These are phyloP conservation scores for Chlamydomonas sp. DNA, from an alignment of 139 green algal species.

Conservation along the genomic window DNA sequence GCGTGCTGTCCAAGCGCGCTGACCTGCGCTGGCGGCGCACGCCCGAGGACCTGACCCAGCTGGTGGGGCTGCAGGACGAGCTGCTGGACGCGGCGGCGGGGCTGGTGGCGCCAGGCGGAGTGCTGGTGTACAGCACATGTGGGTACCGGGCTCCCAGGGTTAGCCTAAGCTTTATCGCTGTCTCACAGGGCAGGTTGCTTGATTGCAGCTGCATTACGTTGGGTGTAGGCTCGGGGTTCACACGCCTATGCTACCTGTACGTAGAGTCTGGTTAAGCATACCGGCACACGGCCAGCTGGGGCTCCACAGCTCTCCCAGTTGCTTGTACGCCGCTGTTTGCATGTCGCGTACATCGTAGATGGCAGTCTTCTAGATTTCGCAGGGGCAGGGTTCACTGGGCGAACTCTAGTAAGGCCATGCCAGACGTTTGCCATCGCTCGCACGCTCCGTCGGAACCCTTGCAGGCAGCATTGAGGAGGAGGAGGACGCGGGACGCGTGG, in stretches of 20 bases:
- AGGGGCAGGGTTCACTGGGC: no score
- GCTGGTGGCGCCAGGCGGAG: conserved; percentile 80
- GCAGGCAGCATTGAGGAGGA: conserved; percentile 50
- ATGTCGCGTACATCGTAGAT: no score
- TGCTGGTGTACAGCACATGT: conserved; percentile 94
- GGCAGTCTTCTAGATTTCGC: no score
- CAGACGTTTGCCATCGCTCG: neutral
- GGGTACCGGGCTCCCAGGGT: conserved; percentile 61
- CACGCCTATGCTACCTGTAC: no score
- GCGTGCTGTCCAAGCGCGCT: conserved; percentile 88
- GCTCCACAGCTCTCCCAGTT: no score
- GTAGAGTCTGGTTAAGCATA: no score
- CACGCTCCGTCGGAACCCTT: neutral
- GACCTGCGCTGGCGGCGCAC: conserved; percentile 89
- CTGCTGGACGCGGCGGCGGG: conserved; percentile 77
- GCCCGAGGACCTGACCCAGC: conserved; percentile 62
- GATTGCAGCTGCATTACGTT: neutral
- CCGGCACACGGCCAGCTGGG: no score
- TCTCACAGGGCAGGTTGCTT: neutral
- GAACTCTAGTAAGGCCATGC: neutral
- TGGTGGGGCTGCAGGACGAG: conserved; percentile 65
- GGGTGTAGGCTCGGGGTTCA: neutral
- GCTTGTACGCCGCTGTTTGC: no score
- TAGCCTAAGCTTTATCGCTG: conserved; percentile 38
- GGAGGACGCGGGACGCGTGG: conserved; percentile 41